These are phyloP conservation scores for Coniochaeta hoffmannii DNA, from an alignment of 2,329 filamentous ascomycete genomes.

Conservation along the genomic window DNA sequence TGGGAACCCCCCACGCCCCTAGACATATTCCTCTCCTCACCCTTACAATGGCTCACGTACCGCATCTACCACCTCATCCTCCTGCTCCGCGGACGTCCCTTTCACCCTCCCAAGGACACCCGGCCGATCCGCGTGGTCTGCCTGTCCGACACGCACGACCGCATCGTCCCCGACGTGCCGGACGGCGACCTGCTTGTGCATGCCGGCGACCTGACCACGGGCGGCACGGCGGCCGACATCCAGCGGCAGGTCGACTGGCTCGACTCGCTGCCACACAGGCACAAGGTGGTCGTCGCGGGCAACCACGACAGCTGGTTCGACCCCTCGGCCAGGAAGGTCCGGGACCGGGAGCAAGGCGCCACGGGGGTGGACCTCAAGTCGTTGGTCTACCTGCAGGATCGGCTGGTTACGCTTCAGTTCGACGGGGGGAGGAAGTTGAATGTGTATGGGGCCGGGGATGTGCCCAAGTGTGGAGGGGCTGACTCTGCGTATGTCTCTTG, in stretches of 20 bases:
- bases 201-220: conserved; percentile 75
- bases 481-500: conserved; percentile 48
- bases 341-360: conserved; percentile 42
- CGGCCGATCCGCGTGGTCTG: conserved; percentile 70
- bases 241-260: conserved; percentile 85
- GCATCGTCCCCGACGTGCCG: conserved; percentile 53
- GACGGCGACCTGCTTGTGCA: conserved; percentile 82
- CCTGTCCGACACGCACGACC: conserved; percentile 81
- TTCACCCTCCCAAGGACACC: conserved; percentile 45
- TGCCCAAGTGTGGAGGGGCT: conserved; percentile 65
- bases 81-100: conserved; percentile 59
- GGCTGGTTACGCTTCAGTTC: conserved; percentile 56
- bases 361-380: conserved; percentile 55
- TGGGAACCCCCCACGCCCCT: conserved; percentile 47
- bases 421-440: conserved; percentile 51
- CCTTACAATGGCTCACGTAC: conserved; percentile 56
- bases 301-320: conserved; percentile 91
- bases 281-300: conserved; percentile 78
- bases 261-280: conserved; percentile 59
- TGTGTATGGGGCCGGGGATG: conserved; percentile 75
- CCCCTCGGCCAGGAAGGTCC: conserved; percentile 46
- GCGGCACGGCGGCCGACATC: conserved; percentile 64
- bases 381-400: conserved; percentile 70
- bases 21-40: conserved; percentile 60
- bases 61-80: conserved; percentile 58